These are phyloP conservation scores for Scutellaria baicalensis DNA, from an alignment of 257 asterid species.

Conservation along the genomic window DNA sequence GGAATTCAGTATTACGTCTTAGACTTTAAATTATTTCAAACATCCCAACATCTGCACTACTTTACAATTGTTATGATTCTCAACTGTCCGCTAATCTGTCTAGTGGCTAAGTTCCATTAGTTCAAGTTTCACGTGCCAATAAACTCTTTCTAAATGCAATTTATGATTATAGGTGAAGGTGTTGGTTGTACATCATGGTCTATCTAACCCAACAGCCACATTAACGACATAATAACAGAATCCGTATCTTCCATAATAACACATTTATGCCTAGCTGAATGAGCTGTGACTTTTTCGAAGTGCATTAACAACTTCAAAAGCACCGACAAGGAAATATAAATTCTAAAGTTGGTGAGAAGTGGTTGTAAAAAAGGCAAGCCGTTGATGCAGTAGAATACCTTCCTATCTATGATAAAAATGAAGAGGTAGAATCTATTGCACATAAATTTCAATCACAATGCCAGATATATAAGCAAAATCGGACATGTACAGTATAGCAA, in stretches of 20 bases:
- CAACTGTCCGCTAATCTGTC: too few species aligned
- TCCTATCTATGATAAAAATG: background rate
- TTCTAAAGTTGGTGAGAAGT: background rate
- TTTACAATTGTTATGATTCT: background rate
- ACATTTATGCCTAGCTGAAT: background rate
- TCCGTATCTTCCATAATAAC: background rate
- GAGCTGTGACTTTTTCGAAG: background rate
- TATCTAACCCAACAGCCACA: slow-evolving; percentile 16
- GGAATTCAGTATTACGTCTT: background rate
- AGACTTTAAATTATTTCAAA: background rate
- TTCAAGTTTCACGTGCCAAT: background rate
- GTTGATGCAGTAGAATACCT: background rate
- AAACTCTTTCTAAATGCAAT: background rate
- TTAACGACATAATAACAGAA: slow-evolving; percentile 6
- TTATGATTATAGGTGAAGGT: background rate
- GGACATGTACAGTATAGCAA: background rate
- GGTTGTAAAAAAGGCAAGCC: background rate
- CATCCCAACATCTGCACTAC: background rate
- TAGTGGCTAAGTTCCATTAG: background rate
- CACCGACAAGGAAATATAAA: background rate
- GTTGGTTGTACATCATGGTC: background rate
- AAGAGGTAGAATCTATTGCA: background rate
- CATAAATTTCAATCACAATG: background rate
- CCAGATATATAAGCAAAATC: background rate
- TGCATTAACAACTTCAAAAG: background rate